Conservation (phyloP, 352 stramenopile species). For the Salisapilia sapeloensis region DNA sequence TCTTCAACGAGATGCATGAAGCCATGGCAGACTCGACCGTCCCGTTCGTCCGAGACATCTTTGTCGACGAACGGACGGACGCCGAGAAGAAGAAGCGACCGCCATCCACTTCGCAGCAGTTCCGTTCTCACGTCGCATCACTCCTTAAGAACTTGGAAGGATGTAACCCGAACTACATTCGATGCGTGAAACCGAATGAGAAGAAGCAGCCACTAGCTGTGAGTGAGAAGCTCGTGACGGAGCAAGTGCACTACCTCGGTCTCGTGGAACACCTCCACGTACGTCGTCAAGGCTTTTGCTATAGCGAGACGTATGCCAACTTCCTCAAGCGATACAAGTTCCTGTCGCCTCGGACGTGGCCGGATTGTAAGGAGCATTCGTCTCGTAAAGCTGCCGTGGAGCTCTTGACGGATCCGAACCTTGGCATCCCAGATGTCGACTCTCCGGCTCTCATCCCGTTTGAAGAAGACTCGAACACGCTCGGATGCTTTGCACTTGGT, state of each 20-base stretch:
- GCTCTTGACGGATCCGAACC: slow-evolving; percentile 36
- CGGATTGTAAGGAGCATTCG: slow-evolving; percentile 37
- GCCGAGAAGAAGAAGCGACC: slow-evolving; percentile 73
- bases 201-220: slow-evolving; percentile 59
- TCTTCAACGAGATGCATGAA: slow-evolving; percentile 67
- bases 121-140: slow-evolving; percentile 57
- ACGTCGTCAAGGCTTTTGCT: slow-evolving; percentile 71
- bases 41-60: slow-evolving; percentile 57
- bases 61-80: slow-evolving; percentile 59
- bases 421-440: slow-evolving; percentile 38
- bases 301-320: slow-evolving; percentile 56
- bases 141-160: slow-evolving; percentile 73
- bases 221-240: slow-evolving; percentile 42
- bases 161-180: slow-evolving; percentile 84
- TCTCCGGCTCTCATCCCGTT: slow-evolving; percentile 41
- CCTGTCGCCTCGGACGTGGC: slow-evolving; percentile 64
- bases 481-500: slow-evolving; percentile 69
- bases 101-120: slow-evolving; percentile 72
- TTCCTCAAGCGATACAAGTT: slow-evolving; percentile 81
- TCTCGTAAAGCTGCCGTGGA: slow-evolving; percentile 52
- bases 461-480: slow-evolving; percentile 47
- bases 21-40: slow-evolving; percentile 58
- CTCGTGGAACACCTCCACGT: slow-evolving; percentile 74
- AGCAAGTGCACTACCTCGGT: slow-evolving; percentile 73
- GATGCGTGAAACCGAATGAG: slow-evolving; percentile 85